Conservation (phyloP, 2,329 filamentous ascomycete genomes). For the Trichoderma semiorbis region DNA sequence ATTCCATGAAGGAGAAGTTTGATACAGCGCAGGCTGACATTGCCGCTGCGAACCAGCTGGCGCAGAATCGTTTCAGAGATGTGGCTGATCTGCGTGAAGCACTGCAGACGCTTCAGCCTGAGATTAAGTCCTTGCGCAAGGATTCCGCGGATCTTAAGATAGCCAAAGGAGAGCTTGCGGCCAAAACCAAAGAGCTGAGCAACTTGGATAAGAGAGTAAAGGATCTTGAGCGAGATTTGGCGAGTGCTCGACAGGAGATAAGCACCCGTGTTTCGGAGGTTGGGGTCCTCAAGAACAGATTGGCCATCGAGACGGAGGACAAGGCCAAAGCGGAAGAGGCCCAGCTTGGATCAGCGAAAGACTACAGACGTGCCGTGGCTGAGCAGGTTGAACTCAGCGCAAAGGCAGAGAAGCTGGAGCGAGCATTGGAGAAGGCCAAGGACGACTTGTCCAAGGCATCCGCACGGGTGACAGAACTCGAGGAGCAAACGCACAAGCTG, state of each 20-base stretch:
- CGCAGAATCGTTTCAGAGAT: conserved; percentile 84
- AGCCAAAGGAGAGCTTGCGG: conserved; percentile 69
- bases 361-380: conserved; percentile 72
- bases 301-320: conserved; percentile 68
- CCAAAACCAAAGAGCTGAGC: conserved; percentile 59
- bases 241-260: conserved; percentile 64
- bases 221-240: conserved; percentile 73
- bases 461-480: conserved; percentile 60
- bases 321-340: conserved; percentile 76
- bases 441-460: conserved; percentile 69
- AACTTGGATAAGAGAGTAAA: conserved; percentile 79
- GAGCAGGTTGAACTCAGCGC: conserved; percentile 77
- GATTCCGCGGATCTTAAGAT: conserved; percentile 73
- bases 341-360: conserved; percentile 68
- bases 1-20: conserved; percentile 67
- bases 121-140: conserved; percentile 72
- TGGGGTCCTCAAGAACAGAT: conserved; percentile 71
- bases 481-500: conserved; percentile 68
- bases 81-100: conserved; percentile 75
- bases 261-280: conserved; percentile 75
- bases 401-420: conserved; percentile 64
- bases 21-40: conserved; percentile 75
- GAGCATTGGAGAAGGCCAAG: conserved; percentile 68
- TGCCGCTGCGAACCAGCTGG: conserved; percentile 79
- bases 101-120: conserved; percentile 80